These are phyloP conservation scores for Dioscorea alata DNA, from an alignment of 106 monocot species.

Conservation along the genomic window DNA sequence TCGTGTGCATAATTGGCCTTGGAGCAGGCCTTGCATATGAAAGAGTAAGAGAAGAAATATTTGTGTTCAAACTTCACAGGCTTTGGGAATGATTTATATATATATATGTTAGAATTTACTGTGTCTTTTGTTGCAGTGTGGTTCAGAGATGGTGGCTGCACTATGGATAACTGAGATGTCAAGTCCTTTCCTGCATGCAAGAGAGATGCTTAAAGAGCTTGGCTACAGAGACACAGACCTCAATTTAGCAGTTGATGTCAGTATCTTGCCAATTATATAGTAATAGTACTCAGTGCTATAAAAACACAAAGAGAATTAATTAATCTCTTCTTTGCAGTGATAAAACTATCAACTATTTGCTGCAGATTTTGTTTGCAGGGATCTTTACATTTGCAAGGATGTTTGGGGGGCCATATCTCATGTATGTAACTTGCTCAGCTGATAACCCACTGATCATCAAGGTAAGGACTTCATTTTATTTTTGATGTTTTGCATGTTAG, in stretches of 20 bases:
- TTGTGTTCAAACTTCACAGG: background rate
- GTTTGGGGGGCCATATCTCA: constrained; percentile 47
- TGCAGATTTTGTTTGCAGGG: constrained; percentile 52
- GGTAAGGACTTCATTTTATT: constrained; percentile 14
- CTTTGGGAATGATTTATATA: background rate
- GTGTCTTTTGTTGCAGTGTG: constrained; percentile 26
- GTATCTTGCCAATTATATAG: background rate
- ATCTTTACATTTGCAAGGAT: constrained; percentile 65
- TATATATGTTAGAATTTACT: background rate
- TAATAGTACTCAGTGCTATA: too few relatives aligned
- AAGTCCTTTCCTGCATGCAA: constrained; percentile 60
- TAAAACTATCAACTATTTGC: background rate
- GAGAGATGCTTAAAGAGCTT: constrained; percentile 66
- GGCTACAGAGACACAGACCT: constrained; percentile 54
- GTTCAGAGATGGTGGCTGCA: constrained; percentile 56
- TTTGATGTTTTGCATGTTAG: background rate
- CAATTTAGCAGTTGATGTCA: constrained; percentile 47
- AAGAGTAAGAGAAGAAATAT: constrained; percentile 22
- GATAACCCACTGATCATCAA: constrained; percentile 61
- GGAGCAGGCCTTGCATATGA: constrained; percentile 48
- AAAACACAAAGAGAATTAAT: background rate
- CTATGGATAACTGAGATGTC: constrained; percentile 63
- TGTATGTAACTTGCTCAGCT: constrained; percentile 34
- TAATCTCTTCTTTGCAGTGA: too few relatives aligned
- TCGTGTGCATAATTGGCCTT: constrained; percentile 58